A percentile compares a stretch with the other conserved stretches of the same genome.
Evolutionary conservation across 2,329 filamentous ascomycete genomes (phyloP).

Genomic region (Penicillium sp.): DNA sequence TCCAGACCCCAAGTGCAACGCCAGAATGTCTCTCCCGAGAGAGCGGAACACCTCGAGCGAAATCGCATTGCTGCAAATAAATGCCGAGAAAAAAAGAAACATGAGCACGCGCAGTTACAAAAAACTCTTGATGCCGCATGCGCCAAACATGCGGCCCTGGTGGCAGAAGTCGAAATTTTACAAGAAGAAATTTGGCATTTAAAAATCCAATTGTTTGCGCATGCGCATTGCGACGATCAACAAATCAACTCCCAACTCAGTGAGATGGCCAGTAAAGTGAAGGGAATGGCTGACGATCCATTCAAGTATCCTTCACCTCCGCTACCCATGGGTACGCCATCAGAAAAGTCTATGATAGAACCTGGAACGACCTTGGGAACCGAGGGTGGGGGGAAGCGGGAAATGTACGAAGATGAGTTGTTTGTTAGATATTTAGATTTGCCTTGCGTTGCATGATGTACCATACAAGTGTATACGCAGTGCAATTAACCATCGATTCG

Average conservation of each 20-base stretch:
- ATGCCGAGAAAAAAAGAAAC: neutral
- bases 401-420: neutral
- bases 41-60: neutral
- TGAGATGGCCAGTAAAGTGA: neutral
- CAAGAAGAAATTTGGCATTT: neutral
- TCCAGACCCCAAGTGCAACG: neutral
- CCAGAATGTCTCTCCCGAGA: neutral
- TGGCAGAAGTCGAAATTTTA: neutral
- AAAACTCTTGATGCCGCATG: neutral
- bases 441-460: neutral
- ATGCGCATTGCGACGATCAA: neutral
- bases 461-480: no score
- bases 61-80: neutral
- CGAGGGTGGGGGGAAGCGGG: neutral
- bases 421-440: neutral
- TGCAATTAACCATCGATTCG: no score
- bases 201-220: neutral
- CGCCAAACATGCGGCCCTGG: neutral
- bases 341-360: neutral
- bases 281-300: neutral
- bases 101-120: neutral
- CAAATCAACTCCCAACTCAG: neutral
- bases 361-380: neutral
- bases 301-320: neutral
- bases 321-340: neutral